These are phyloP conservation scores for Acanthamoeba lenticulata DNA, from an alignment of 208 protist species.

Conservation along the genomic window DNA sequence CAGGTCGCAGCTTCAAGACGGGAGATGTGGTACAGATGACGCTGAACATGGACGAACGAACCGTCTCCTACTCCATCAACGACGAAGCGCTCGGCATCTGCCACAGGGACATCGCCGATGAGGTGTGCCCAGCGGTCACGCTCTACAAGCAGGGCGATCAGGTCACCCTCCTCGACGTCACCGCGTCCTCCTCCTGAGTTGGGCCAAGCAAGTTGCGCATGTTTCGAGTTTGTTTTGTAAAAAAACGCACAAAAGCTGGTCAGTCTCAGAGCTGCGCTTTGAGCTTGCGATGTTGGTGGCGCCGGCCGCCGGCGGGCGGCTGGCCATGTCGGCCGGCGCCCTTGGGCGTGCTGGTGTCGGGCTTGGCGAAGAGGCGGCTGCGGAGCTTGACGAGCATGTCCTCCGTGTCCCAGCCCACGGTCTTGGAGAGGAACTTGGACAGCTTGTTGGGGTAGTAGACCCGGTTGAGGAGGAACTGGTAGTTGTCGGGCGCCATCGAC, in stretches of 20 bases:
- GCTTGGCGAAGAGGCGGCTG: conserved; percentile 17
- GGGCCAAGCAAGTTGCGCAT: too few relatives aligned
- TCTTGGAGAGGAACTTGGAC: conserved; percentile 73
- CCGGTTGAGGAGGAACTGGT: conserved; percentile 74
- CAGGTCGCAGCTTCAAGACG: neutral
- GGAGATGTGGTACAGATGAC: conserved; percentile 16
- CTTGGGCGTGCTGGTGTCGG: neutral
- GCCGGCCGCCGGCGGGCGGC: neutral
- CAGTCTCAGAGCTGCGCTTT: neutral
- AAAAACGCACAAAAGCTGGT: neutral
- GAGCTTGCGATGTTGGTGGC: neutral
- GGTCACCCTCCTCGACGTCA: too few relatives aligned
- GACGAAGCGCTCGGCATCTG: neutral
- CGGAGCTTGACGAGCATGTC: conserved; percentile 61
- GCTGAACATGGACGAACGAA: neutral
- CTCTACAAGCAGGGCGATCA: conserved; percentile 24
- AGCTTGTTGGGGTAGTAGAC: conserved; percentile 81
- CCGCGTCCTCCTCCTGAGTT: too few relatives aligned
- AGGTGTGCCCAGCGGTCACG: conserved; percentile 37
- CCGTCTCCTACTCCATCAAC: conserved; percentile 19
- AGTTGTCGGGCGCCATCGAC: conserved; percentile 72
- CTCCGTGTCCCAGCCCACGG: conserved; percentile 73
- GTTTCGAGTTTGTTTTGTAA: too few relatives aligned
- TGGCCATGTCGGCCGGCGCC: neutral
- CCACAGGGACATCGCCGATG: conserved; percentile 16